These are phyloP conservation scores for Mentha longifolia DNA, from an alignment of 257 asterid genomes.

Conservation along the genomic window DNA sequence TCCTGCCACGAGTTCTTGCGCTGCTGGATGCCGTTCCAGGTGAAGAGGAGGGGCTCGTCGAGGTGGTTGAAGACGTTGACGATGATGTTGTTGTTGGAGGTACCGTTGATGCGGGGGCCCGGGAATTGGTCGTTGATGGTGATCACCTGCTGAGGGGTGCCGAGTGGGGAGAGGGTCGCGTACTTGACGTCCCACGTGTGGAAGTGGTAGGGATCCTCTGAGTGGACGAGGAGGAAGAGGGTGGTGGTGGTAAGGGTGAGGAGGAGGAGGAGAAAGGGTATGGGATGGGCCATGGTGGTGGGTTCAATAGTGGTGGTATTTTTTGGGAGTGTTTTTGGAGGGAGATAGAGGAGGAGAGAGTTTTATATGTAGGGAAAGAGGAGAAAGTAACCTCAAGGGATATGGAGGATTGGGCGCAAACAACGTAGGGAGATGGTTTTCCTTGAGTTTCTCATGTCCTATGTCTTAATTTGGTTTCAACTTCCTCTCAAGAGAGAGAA, in stretches of 20 bases:
- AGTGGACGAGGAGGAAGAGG: constrained; percentile 16
- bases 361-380: constrained; percentile 17
- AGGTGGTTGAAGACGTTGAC: constrained; percentile 60
- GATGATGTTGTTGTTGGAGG: constrained; percentile 60
- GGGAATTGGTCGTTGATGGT: constrained; percentile 61
- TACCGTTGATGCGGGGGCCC: constrained; percentile 60
- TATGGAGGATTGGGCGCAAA: constrained; percentile 31
- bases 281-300: constrained; percentile 27
- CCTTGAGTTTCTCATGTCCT: constrained; percentile 4
- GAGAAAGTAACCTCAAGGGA: constrained; percentile 13
- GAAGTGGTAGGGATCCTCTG: constrained; percentile 62
- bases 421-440: constrained; percentile 25
- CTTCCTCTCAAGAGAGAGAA: background rate
- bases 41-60: constrained; percentile 62
- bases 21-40: constrained; percentile 65
- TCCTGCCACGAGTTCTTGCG: constrained; percentile 68
- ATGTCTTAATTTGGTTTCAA: background rate
- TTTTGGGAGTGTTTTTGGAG: constrained; percentile 4
- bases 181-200: constrained; percentile 59
- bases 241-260: constrained; percentile 10
- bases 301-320: background rate
- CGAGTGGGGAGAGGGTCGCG: constrained; percentile 49
- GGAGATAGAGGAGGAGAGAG: background rate
- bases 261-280: background rate
- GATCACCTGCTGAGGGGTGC: constrained; percentile 51